Conservation (phyloP, 1,139 yeast genomes). For the Taphrina deformans region DNA sequence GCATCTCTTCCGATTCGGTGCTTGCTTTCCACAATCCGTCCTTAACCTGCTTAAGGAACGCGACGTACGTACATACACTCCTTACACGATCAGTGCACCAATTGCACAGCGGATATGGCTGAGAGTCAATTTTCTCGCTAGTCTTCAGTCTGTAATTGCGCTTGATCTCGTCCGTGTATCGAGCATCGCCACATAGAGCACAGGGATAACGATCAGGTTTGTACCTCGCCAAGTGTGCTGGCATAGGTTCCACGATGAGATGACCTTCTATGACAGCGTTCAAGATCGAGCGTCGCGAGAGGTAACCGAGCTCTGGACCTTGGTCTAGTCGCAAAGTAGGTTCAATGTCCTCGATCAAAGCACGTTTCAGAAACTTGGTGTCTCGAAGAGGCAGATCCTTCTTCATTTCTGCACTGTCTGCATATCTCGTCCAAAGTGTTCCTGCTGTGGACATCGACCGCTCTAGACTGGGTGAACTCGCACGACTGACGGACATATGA, state of each 20-base stretch:
- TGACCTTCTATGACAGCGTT: conserved; percentile 72
- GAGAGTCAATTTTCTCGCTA: conserved; percentile 42
- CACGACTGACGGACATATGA: neutral
- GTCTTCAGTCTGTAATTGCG: conserved; percentile 37
- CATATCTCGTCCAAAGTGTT: conserved; percentile 8
- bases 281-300: conserved; percentile 61
- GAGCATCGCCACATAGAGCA: conserved; percentile 39
- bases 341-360: conserved; percentile 77
- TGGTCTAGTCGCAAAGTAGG: conserved; percentile 61
- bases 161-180: conserved; percentile 29
- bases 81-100: conserved; percentile 78
- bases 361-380: conserved; percentile 62
- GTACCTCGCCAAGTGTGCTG: conserved; percentile 47
- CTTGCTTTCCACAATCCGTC: conserved; percentile 56
- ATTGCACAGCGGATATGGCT: conserved; percentile 72
- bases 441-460: conserved; percentile 17
- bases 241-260: conserved; percentile 80
- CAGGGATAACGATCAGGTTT: conserved; percentile 40
- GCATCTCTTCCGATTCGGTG: conserved; percentile 46
- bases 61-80: conserved; percentile 74
- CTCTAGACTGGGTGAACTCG: neutral
- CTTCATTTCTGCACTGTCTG: conserved; percentile 2
- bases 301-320: conserved; percentile 64
- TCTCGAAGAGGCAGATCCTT: conserved; percentile 44
- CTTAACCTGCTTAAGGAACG: conserved; percentile 66